These are phyloP conservation scores for Thielaviopsis populi DNA, from an alignment of 2,329 filamentous ascomycete species.

Conservation along the genomic window DNA sequence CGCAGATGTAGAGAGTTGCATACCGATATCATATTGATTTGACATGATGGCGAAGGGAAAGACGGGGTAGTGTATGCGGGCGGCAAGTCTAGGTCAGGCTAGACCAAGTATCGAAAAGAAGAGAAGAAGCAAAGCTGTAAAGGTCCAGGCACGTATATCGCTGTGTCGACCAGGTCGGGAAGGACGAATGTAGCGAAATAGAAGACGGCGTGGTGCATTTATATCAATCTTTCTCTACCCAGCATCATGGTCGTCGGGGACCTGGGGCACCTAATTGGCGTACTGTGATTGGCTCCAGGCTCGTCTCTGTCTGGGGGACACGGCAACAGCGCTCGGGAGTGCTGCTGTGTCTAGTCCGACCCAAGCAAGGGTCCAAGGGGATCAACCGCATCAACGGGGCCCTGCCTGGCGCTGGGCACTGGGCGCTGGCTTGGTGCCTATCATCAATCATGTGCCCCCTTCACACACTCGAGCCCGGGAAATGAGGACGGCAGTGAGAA, in stretches of 20 bases:
- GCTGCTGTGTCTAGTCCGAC: background rate
- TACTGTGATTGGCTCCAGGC: background rate
- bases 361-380: background rate
- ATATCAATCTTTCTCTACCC: background rate
- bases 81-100: background rate
- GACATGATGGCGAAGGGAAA: background rate
- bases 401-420: background rate
- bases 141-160: background rate
- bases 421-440: background rate
- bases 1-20: slow-evolving; percentile 13
- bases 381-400: background rate
- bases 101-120: background rate
- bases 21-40: slow-evolving; percentile 32
- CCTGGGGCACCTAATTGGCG: background rate
- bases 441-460: background rate
- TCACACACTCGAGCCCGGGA: background rate
- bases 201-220: background rate
- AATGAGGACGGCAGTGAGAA: slow-evolving; percentile 20
- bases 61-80: background rate
- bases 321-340: background rate
- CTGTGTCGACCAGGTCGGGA: too few relatives aligned
- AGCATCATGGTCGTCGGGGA: background rate
- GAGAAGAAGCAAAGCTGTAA: background rate
- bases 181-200: background rate
- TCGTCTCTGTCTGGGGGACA: background rate